A percentile compares a stretch with the other conserved stretches of the same genome.
phyloP scores from a whole-genome alignment of 768 basidiomycete species.

The Termitomyces eurrhizus region DNA sequence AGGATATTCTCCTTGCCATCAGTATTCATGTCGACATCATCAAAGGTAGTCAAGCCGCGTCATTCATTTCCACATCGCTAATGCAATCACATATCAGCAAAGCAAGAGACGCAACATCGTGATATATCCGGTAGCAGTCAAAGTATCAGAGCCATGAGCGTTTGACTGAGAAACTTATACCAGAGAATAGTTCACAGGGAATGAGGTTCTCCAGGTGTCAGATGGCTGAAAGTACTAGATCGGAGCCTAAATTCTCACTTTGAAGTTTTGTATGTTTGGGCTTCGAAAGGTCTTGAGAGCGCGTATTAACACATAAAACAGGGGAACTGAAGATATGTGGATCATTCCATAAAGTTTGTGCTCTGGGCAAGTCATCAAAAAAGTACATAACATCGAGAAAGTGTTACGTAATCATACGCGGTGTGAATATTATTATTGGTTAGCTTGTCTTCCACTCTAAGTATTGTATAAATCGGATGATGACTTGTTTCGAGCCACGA shows the following conservation, averaged over 20 bases:
- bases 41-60: not conserved
- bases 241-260: not conserved
- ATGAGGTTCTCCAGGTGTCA: not conserved
- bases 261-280: not conserved
- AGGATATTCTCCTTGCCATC: not conserved
- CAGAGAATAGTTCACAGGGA: not conserved
- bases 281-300: not conserved
- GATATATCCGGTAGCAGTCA: not conserved
- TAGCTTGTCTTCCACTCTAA: not conserved
- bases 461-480: not conserved
- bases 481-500: slow-evolving; percentile 2
- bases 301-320: not conserved
- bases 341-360: not conserved
- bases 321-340: not conserved
- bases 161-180: not conserved
- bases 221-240: not conserved
- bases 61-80: too few species aligned
- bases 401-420: not conserved
- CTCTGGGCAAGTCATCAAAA: not conserved
- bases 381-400: not conserved
- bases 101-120: not conserved
- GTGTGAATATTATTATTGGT: not conserved
- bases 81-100: not conserved
- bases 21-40: not conserved
- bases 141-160: not conserved